Evolutionary conservation across 768 basidiomycete species (phyloP).

Genomic region (Cystoderma amianthinum): DNA sequence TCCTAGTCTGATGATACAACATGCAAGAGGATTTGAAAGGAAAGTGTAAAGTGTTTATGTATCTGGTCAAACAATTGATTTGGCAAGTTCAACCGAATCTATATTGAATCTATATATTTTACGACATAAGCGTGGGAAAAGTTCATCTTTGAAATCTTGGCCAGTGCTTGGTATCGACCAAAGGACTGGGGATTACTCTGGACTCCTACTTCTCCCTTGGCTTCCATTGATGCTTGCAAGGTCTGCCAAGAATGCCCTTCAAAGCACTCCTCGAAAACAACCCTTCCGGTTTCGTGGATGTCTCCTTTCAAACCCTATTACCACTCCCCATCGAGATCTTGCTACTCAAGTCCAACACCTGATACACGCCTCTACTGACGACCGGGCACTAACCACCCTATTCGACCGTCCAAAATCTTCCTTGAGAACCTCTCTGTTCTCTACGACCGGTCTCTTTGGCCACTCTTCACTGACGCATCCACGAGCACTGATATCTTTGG

Average conservation of each 20-base stretch:
- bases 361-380: constrained; percentile 61
- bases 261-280: no score
- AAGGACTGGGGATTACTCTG: no score
- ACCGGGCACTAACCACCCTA: constrained; percentile 56
- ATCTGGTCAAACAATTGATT: no score
- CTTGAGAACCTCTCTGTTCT: constrained; percentile 31
- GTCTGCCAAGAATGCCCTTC: constrained; percentile 34
- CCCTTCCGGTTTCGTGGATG: constrained; percentile 36
- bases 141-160: no score
- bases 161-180: no score
- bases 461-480: constrained; percentile 71
- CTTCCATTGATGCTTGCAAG: constrained; percentile 41
- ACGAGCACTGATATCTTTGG: constrained; percentile 59
- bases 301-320: constrained; percentile 24
- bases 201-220: no score
- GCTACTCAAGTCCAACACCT: constrained; percentile 34
- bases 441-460: constrained; percentile 77
- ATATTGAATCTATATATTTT: no score
- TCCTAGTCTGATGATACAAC: no score
- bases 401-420: constrained; percentile 58
- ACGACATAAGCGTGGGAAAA: no score
- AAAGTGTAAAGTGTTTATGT: no score
- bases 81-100: no score
- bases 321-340: constrained; percentile 13
- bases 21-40: no score